Percentiles rank a stretch among this genome's conserved stretches.
Evolutionary conservation across 345 rosid species (phyloP).

Genomic region (Euphorbia lathyris): DNA sequence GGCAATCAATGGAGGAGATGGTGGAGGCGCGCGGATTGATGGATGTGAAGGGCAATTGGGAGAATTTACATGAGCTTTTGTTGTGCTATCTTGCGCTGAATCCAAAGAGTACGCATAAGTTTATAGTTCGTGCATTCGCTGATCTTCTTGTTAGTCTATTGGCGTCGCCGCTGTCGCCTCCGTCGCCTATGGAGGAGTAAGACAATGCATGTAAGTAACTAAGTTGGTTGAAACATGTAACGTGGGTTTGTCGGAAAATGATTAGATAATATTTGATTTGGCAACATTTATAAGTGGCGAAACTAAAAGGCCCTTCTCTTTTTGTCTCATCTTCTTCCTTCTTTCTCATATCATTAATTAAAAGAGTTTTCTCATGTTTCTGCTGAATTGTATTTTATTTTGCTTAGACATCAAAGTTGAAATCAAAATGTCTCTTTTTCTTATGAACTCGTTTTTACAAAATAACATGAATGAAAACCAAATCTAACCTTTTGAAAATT

Average conservation of each 20-base stretch:
- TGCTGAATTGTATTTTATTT: no score
- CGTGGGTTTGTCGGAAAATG: conserved; percentile 16
- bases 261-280: conserved; percentile 18
- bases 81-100: conserved; percentile 66
- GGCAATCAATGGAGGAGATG: conserved; percentile 97
- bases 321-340: conserved; percentile 5
- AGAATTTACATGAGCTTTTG: conserved; percentile 74
- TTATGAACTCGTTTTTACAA: no score
- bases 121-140: conserved; percentile 69
- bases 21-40: conserved; percentile 60
- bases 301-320: conserved; percentile 12
- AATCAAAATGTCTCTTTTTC: no score
- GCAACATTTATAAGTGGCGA: conserved; percentile 16
- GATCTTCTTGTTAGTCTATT: conserved; percentile 69
- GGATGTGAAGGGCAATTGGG: conserved; percentile 61
- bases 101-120: conserved; percentile 62
- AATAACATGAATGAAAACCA: no score
- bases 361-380: no score
- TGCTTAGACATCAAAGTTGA: no score
- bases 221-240: conserved; percentile 12
- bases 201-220: neutral
- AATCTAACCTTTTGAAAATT: no score
- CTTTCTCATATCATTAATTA: no score
- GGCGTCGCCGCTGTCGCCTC: conserved; percentile 22
- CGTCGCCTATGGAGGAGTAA: conserved; percentile 7